phyloP scores from a whole-genome alignment of 176 grass and related monocot genomes.

The Aegilops bicornis region DNA sequence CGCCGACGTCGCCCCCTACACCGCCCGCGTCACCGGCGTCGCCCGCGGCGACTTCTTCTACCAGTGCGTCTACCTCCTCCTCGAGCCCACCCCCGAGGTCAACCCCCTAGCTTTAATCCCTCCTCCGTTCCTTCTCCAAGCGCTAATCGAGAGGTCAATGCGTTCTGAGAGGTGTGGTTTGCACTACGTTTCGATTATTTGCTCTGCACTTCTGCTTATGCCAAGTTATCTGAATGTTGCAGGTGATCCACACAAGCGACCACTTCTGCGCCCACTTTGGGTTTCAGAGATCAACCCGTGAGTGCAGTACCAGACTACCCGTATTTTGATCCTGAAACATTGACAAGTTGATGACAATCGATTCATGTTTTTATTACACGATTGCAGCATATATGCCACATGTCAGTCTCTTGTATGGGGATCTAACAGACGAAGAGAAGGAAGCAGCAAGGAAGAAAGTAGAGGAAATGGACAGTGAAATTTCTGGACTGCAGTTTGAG shows the following conservation, averaged over 20 bases:
- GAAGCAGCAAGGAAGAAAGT: constrained; percentile 70
- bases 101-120: background rate
- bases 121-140: background rate
- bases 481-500: constrained; percentile 63
- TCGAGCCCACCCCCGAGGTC: constrained; percentile 76
- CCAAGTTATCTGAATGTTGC: background rate
- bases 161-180: background rate
- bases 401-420: constrained; percentile 72
- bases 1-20: constrained; percentile 43
- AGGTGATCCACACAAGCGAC: constrained; percentile 71
- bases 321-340: constrained; percentile 2
- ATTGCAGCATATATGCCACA: constrained; percentile 87
- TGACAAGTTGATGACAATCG: background rate
- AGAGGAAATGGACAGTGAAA: constrained; percentile 70
- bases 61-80: constrained; percentile 89
- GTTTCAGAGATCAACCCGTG: constrained; percentile 60
- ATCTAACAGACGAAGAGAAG: constrained; percentile 81
- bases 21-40: constrained; percentile 51
- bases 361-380: background rate
- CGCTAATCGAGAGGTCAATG: background rate
- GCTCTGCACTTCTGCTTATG: background rate
- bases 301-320: constrained; percentile 17
- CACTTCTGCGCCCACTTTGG: constrained; percentile 65
- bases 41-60: constrained; percentile 74
- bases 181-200: background rate